A percentile compares a stretch with the other conserved stretches of the same genome.
Conservation (phyloP, 345 rosid species). For the Lepidium aucheri region DNA sequence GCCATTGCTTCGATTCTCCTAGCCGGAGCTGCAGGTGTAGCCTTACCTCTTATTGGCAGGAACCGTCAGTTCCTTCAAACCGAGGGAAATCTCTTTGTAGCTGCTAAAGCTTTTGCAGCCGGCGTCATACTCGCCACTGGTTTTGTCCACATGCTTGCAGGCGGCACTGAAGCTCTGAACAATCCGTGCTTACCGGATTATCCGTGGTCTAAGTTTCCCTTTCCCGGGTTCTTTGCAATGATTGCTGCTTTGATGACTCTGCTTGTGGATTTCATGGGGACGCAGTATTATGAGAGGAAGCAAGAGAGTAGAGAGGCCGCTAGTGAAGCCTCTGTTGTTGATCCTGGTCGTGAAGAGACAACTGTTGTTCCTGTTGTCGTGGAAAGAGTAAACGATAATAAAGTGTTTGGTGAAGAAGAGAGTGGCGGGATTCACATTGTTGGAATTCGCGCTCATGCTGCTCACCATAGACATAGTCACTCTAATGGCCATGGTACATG, state of each 20-base stretch:
- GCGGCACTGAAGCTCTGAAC: constrained; percentile 46
- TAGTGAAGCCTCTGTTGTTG: constrained; percentile 2
- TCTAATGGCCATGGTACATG: constrained; percentile 54
- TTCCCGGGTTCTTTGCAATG: constrained; percentile 87
- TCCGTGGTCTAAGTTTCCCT: constrained; percentile 86
- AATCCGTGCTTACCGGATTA: constrained; percentile 61
- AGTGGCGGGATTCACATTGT: constrained; percentile 86
- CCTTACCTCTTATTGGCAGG: constrained; percentile 71
- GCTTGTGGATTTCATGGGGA: constrained; percentile 83
- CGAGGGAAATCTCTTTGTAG: constrained; percentile 72
- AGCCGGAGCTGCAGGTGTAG: constrained; percentile 60
- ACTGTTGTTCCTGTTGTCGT: constrained; percentile 26
- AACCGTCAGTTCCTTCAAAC: constrained; percentile 58
- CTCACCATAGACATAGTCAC: constrained; percentile 82
- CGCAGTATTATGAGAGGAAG: constrained; percentile 88
- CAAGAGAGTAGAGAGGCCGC: constrained; percentile 40
- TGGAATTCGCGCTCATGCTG: constrained; percentile 88
- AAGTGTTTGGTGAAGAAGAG: constrained; percentile 84
- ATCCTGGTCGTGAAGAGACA: constrained; percentile 36
- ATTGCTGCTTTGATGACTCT: constrained; percentile 63
- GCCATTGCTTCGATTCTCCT: constrained; percentile 73
- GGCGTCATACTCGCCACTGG: constrained; percentile 96
- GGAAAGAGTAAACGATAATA: constrained; percentile 22
- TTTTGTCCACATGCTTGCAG: constrained; percentile 85
- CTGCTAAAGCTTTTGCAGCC: constrained; percentile 87